Conservation (phyloP, 495 filamentous ascomycete species). For the Durotheca rogersii region DNA sequence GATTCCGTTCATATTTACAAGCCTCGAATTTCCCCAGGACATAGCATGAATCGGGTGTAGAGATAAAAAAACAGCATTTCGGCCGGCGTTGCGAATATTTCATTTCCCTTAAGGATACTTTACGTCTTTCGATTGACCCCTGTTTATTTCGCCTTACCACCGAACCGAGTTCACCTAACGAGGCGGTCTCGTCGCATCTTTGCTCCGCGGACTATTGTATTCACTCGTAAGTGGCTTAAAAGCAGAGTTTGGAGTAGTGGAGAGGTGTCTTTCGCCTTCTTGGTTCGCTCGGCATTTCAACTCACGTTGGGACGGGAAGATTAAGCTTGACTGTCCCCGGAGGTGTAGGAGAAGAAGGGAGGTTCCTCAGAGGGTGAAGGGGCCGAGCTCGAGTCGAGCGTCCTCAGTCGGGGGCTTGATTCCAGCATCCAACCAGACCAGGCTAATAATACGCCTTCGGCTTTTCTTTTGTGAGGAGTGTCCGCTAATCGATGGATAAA, state of each 20-base stretch:
- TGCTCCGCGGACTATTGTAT: constrained; percentile 18
- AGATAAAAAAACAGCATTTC: constrained; percentile 30
- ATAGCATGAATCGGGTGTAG: constrained; percentile 33
- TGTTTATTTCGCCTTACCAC: constrained; percentile 22
- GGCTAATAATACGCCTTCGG: constrained; percentile 15
- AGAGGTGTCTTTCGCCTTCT: constrained; percentile 24
- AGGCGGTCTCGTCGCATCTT: constrained; percentile 19
- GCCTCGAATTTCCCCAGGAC: constrained; percentile 29
- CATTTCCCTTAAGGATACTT: constrained; percentile 14
- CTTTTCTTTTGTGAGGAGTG: constrained; percentile 30
- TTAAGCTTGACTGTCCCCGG: constrained; percentile 15
- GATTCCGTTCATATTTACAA: constrained; percentile 14
- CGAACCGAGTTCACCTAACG: constrained; percentile 7
- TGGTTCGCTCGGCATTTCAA: constrained; percentile 20
- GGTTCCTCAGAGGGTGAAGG: constrained; percentile 3
- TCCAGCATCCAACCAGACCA: constrained; percentile 12
- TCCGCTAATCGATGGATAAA: constrained; percentile 3
- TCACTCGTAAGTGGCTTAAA: constrained; percentile 21
- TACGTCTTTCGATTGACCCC: constrained; percentile 25
- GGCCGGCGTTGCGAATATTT: constrained; percentile 31
- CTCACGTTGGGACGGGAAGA: constrained; percentile 13
- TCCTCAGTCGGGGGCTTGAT: neutral
- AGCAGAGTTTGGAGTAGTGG: constrained; percentile 35
- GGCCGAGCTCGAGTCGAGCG: neutral
- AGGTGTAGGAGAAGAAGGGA: constrained; percentile 5